Evolutionary conservation across 805 yeast species (phyloP).

Genomic region (Danielozyma ontarioensis): DNA sequence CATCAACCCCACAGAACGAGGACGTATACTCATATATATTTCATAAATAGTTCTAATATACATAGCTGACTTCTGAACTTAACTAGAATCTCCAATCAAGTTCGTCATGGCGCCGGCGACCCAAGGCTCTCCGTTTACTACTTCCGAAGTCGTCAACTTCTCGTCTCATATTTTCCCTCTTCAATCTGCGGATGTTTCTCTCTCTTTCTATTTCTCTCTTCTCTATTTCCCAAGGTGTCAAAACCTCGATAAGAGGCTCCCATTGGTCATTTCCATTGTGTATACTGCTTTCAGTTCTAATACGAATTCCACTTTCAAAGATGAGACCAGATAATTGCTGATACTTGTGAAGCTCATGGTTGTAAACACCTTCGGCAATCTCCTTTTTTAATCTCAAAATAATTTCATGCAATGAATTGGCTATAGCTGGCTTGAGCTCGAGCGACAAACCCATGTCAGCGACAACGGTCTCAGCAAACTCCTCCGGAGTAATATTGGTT

Average conservation of each 20-base stretch:
- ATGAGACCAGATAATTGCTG: slow-evolving; percentile 38
- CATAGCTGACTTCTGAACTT: too few species aligned
- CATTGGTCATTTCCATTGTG: slow-evolving; percentile 78
- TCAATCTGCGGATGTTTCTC: slow-evolving; percentile 82
- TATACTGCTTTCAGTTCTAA: slow-evolving; percentile 53
- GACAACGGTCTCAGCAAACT: slow-evolving; percentile 77
- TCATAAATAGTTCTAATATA: too few species aligned
- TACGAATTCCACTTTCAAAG: slow-evolving; percentile 40
- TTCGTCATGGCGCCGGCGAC: slow-evolving; percentile 51
- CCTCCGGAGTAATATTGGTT: slow-evolving; percentile 64
- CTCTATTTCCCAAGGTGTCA: slow-evolving; percentile 90
- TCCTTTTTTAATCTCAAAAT: slow-evolving; percentile 75
- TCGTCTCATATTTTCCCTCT: slow-evolving; percentile 82
- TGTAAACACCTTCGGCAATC: slow-evolving; percentile 55
- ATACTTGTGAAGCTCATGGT: slow-evolving; percentile 37
- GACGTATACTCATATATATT: too few species aligned
- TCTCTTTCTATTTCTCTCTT: slow-evolving; percentile 93
- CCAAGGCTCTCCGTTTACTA: slow-evolving; percentile 32
- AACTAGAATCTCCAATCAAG: slow-evolving; percentile 22
- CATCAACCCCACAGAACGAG: too few species aligned
- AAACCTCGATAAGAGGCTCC: slow-evolving; percentile 82
- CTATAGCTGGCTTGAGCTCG: slow-evolving; percentile 86
- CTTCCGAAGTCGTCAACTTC: slow-evolving; percentile 37
- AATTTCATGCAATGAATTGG: slow-evolving; percentile 81
- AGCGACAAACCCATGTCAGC: slow-evolving; percentile 77